phyloP scores from a whole-genome alignment of 2,329 filamentous ascomycete genomes.

The Bimuria novae-zelandiae region DNA sequence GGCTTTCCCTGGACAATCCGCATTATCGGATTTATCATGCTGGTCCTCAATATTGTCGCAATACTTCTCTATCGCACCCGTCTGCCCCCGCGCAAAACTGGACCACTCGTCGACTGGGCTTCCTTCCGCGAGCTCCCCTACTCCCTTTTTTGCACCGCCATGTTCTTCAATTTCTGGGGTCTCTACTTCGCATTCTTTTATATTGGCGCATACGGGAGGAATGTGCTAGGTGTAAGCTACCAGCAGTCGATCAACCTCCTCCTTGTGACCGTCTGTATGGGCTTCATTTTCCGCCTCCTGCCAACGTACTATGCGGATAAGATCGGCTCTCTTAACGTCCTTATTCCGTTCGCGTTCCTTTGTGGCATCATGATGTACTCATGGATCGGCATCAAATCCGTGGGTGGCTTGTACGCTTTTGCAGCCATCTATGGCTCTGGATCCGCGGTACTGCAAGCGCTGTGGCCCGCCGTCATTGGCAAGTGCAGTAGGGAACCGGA shows the following conservation, averaged over 20 bases:
- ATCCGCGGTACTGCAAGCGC: constrained; percentile 35
- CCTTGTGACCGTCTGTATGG: constrained; percentile 57
- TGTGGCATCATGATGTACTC: constrained; percentile 51
- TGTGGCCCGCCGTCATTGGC: constrained; percentile 35
- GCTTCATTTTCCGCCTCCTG: constrained; percentile 54
- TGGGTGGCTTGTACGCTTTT: constrained; percentile 35
- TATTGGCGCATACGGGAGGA: constrained; percentile 48
- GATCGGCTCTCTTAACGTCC: constrained; percentile 53
- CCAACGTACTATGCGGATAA: constrained; percentile 49
- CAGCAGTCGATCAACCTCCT: constrained; percentile 59
- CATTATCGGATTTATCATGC: constrained; percentile 63
- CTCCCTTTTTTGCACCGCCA: constrained; percentile 41
- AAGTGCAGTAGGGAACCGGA: constrained; percentile 40
- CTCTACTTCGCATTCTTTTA: constrained; percentile 54
- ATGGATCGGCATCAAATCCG: constrained; percentile 37
- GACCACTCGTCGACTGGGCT: constrained; percentile 48
- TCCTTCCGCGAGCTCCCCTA: constrained; percentile 50
- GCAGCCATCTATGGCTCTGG: constrained; percentile 37
- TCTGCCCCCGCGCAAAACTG: constrained; percentile 48
- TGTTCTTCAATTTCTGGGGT: constrained; percentile 45
- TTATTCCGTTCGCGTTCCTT: constrained; percentile 53
- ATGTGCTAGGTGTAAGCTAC: constrained; percentile 54
- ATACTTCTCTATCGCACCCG: constrained; percentile 43
- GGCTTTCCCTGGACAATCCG: constrained; percentile 68
- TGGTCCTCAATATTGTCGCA: constrained; percentile 46